Conservation (phyloP, 2,329 filamentous ascomycete genomes). For the Alternaria consortialis region DNA sequence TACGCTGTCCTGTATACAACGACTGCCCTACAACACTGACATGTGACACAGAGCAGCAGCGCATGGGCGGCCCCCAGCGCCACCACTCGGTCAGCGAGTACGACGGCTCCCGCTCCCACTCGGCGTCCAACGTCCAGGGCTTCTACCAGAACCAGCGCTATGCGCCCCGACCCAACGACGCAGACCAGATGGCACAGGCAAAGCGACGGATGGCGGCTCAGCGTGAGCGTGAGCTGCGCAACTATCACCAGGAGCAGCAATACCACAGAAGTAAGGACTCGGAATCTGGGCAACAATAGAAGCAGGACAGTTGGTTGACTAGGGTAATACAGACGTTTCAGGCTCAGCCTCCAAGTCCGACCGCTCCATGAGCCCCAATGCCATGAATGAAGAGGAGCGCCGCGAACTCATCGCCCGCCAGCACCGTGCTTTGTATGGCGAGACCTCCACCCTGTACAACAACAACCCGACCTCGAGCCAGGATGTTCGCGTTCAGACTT, state of each 20-base stretch:
- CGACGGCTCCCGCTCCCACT: slow-evolving; percentile 77
- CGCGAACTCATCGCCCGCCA: slow-evolving; percentile 96
- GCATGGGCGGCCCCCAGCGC: slow-evolving; percentile 72
- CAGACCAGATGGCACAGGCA: slow-evolving; percentile 98
- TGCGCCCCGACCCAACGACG: slow-evolving; percentile 86
- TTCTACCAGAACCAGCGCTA: slow-evolving; percentile 95
- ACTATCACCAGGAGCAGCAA: slow-evolving; percentile 99
- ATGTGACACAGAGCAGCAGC: slow-evolving; percentile 63
- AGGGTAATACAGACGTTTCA: slow-evolving; percentile 74
- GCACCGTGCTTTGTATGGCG: slow-evolving; percentile 91
- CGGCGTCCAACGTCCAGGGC: slow-evolving; percentile 83
- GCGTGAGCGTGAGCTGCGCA: slow-evolving; percentile 97
- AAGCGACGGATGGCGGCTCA: slow-evolving; percentile 99
- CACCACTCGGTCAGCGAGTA: slow-evolving; percentile 88
- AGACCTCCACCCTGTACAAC: slow-evolving; percentile 72
- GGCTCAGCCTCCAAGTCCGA: slow-evolving; percentile 81
- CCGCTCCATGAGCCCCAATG: slow-evolving; percentile 82
- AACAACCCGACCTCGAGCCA: slow-evolving; percentile 73
- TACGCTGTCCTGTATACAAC: slow-evolving; percentile 48
- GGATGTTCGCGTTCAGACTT: slow-evolving; percentile 67
- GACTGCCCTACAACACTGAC: slow-evolving; percentile 19
- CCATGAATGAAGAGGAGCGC: slow-evolving; percentile 94
- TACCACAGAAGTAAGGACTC: slow-evolving; percentile 98
- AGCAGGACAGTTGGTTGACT: slow-evolving; percentile 54
- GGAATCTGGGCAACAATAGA: slow-evolving; percentile 73